A percentile compares a stretch with the other conserved stretches of the same genome.
Evolutionary conservation across 805 yeast species (phyloP).

Genomic region (Metschnikowia borealis): DNA sequence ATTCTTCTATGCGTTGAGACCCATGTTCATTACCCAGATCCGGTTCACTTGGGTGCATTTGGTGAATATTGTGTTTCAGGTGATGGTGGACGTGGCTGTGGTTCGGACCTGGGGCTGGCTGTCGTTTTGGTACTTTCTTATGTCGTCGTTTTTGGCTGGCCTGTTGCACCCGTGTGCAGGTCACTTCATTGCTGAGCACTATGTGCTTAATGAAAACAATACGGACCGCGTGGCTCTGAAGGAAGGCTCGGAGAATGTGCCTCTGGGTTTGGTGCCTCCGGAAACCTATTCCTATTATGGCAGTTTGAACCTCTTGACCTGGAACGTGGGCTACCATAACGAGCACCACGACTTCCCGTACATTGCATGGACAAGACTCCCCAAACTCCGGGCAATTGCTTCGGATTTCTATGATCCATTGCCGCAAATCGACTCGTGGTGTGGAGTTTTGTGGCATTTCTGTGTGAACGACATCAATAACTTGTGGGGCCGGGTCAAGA

Average conservation of each 20-base stretch:
- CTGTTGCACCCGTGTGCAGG: conserved; percentile 93
- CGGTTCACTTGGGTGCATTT: conserved; percentile 73
- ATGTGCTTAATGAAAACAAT: conserved; percentile 59
- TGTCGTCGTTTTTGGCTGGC: conserved; percentile 84
- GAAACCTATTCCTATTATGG: conserved; percentile 93
- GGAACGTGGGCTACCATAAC: conserved; percentile 93
- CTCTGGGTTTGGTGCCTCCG: conserved; percentile 43
- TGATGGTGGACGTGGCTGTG: conserved; percentile 53
- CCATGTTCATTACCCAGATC: conserved; percentile 77
- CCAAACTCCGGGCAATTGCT: conserved; percentile 61
- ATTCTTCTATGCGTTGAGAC: conserved; percentile 84
- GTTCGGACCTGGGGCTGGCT: conserved; percentile 61
- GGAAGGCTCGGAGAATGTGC: conserved; percentile 24
- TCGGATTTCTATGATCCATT: conserved; percentile 76
- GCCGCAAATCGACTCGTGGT: conserved; percentile 77
- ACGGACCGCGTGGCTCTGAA: conserved; percentile 25
- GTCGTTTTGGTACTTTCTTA: conserved; percentile 60
- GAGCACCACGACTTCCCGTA: conserved; percentile 97
- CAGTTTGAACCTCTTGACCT: conserved; percentile 65
- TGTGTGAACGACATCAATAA: conserved; percentile 62
- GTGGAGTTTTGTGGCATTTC: conserved; percentile 69
- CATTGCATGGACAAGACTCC: conserved; percentile 82
- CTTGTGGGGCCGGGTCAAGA: conserved; percentile 78
- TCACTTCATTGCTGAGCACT: conserved; percentile 94
- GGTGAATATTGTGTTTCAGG: conserved; percentile 59